Base-by-base conservation (phyloP, 2,329 filamentous ascomycete species). In the Taxawa tesnikishii region DNA sequence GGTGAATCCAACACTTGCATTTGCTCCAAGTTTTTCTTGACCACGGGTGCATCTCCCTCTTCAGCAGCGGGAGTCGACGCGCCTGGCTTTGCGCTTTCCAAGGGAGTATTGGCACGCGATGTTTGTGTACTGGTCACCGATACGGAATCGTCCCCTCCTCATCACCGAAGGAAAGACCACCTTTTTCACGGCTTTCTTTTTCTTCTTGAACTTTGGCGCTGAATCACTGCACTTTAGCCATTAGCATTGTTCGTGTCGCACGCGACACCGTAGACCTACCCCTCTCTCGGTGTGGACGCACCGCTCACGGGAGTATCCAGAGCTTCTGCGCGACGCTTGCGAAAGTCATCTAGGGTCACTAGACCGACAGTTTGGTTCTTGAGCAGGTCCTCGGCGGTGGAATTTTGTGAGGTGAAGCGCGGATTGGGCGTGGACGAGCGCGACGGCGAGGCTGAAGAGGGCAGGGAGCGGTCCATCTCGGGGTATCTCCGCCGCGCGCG, bases 301-400 rank as follows among this genome's bases (percentile, higher is more conserved):
- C 69, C 63, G 32, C 79, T 49, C 77, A 75, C 9, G 74, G 78
- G 29, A 16, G 32, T 31, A 55, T 94, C 88, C 29, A 94, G 65
- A n/a, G 87, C 83, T 58, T 94, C 84, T 45, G 85, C 87, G 56
- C 88, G 83, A 38, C 90, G 78, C 62, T 98, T 96, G 57, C 88
- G 84, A 56, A 93, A 96, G 53, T 96, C 90, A 43, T 83, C 84
- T 26, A 94, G 76, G 36, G 83, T 75, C 32, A 96, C 88, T 3
- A 98, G 76, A 25, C 90, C 90, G 43, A 94, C 85, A 0, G 84
- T 93, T 49, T 84, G 77, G 33, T 75, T 83, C 38, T 88, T 88
- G 29, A 94, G 68, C 10, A 84, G 68, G 50, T 94, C 79, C 54
- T 88, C 75, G 2, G 83, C 81, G 1, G 81, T 81, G 44, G 79